phyloP scores from a whole-genome alignment of 106 monocot species.

The Acanthochlamys bracteata region DNA sequence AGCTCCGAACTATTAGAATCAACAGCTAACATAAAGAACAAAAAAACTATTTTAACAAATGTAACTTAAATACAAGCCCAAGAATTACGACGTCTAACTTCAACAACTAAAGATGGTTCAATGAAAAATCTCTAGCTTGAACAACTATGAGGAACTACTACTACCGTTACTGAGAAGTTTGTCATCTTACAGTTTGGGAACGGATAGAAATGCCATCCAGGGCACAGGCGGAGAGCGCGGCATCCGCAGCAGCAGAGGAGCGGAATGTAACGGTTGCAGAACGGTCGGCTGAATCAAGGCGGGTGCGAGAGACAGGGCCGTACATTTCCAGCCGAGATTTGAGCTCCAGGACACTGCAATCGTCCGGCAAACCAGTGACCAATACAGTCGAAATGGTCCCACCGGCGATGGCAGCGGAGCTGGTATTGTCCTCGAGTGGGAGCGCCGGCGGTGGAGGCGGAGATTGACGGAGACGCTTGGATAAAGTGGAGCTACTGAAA shows the following conservation, averaged over 20 bases:
- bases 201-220: constrained; percentile 39
- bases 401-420: not conserved
- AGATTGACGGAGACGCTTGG: constrained; percentile 20
- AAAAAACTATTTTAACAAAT: too few relatives aligned
- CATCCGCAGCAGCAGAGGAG: constrained; percentile 33
- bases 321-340: constrained; percentile 75
- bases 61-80: too few relatives aligned
- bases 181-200: constrained; percentile 31
- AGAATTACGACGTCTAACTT: too few relatives aligned
- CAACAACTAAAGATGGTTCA: too few relatives aligned
- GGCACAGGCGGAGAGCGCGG: constrained; percentile 56
- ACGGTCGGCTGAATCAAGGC: constrained; percentile 39
- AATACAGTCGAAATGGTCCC: constrained; percentile 20
- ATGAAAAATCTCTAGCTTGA: too few relatives aligned
- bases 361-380: constrained; percentile 52
- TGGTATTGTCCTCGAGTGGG: not conserved
- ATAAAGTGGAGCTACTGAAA: not conserved
- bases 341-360: constrained; percentile 74
- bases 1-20: too few relatives aligned
- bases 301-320: constrained; percentile 66
- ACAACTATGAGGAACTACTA: too few relatives aligned
- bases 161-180: too few relatives aligned
- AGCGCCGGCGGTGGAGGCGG: not conserved
- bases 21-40: too few relatives aligned
- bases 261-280: constrained; percentile 63